Percentiles rank a stretch among this genome's conserved stretches.
These are phyloP conservation scores for Ustilago lituana DNA, from an alignment of 1,284 basidiomycete genomes.

Conservation along the genomic window DNA sequence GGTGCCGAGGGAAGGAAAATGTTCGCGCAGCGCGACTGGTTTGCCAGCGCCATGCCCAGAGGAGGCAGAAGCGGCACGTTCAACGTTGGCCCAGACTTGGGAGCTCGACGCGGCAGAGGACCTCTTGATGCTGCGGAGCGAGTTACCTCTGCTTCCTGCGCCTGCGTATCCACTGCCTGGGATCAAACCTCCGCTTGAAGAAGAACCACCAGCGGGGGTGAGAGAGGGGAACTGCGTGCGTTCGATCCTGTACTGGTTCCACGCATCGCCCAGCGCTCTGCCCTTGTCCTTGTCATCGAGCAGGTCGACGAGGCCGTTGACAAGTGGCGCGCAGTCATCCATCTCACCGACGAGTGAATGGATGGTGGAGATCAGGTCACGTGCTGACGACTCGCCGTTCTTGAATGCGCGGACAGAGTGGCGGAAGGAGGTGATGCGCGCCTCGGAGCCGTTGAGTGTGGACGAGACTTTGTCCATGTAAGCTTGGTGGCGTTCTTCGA, in stretches of 20 bases:
- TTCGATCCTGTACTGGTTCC: conserved; percentile 86
- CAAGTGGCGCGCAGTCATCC: conserved; percentile 71
- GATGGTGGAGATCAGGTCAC: conserved; percentile 85
- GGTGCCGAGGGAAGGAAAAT: conserved; percentile 53
- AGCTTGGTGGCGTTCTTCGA: conserved; percentile 72
- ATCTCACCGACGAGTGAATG: conserved; percentile 80
- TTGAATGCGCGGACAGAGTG: conserved; percentile 83
- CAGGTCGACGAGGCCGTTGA: conserved; percentile 74
- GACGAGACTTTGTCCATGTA: conserved; percentile 77
- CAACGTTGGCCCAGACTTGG: conserved; percentile 86
- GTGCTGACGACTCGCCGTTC: conserved; percentile 79
- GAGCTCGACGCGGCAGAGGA: conserved; percentile 73
- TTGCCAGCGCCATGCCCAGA: conserved; percentile 34
- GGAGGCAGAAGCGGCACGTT: conserved; percentile 74
- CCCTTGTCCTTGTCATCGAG: conserved; percentile 80
- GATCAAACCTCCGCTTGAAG: background rate
- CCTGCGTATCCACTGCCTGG: conserved; percentile 17
- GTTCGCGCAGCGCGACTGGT: conserved; percentile 33
- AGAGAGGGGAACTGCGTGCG: conserved; percentile 70
- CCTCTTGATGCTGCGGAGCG: conserved; percentile 83
- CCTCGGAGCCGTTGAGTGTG: conserved; percentile 74
- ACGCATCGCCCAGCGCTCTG: conserved; percentile 76
- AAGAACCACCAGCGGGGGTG: background rate
- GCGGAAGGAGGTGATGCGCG: conserved; percentile 80
- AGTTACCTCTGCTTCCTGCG: conserved; percentile 72